Conservation (phyloP, 1,284 basidiomycete genomes). For the Moesziomyces sp. region DNA sequence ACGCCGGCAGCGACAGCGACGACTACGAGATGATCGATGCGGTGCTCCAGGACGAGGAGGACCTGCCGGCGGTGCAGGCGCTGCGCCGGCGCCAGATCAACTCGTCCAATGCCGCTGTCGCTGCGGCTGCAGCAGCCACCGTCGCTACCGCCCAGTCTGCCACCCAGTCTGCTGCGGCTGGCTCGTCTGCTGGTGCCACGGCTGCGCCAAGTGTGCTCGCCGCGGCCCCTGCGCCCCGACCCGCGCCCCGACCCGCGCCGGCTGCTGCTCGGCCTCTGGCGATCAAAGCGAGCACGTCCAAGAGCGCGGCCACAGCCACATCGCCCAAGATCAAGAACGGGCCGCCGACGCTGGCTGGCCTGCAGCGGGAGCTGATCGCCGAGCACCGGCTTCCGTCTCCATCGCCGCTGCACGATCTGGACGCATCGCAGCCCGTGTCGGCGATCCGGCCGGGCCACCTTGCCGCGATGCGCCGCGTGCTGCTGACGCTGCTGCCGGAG, state of each 20-base stretch:
- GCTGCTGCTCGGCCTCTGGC: slow-evolving; percentile 7
- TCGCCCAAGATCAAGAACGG: slow-evolving; percentile 8
- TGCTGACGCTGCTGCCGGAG: slow-evolving; percentile 29
- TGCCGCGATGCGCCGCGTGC: slow-evolving; percentile 27
- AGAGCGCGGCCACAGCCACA: neutral
- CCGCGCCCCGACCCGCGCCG: neutral
- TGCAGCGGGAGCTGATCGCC: slow-evolving; percentile 33
- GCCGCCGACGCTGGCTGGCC: slow-evolving; percentile 4
- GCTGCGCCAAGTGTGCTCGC: neutral
- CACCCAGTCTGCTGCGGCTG: slow-evolving; percentile 3
- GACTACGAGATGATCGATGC: slow-evolving; percentile 25
- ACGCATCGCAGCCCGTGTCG: slow-evolving; percentile 16
- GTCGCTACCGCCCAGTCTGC: slow-evolving; percentile 4
- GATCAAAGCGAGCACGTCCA: neutral
- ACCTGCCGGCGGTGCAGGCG: slow-evolving; percentile 32
- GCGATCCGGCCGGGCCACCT: slow-evolving; percentile 29
- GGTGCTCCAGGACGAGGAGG: slow-evolving; percentile 33
- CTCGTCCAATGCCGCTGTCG: slow-evolving; percentile 18
- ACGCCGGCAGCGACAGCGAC: slow-evolving; percentile 33
- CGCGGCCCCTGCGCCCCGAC: neutral
- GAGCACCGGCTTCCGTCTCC: slow-evolving; percentile 29
- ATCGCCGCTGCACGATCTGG: slow-evolving; percentile 13
- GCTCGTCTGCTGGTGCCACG: neutral
- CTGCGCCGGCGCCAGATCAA: slow-evolving; percentile 22
- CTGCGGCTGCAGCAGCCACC: slow-evolving; percentile 6